phyloP scores from a whole-genome alignment of 2,329 filamentous ascomycete species.

The Amauroascus verrucosus region DNA sequence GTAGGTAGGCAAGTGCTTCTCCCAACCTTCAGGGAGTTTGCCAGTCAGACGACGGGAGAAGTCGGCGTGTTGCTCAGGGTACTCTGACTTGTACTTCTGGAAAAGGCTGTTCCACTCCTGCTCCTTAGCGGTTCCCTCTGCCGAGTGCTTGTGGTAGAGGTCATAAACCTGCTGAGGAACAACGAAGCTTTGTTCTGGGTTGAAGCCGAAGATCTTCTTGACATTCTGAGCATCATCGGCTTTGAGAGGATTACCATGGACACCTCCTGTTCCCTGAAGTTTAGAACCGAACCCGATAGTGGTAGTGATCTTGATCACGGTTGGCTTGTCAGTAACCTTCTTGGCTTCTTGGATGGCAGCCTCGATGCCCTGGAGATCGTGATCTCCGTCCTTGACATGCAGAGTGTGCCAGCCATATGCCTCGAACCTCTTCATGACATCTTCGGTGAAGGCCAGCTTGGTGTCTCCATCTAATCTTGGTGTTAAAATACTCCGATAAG shows the following conservation, averaged over 20 bases:
- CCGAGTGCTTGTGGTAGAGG: constrained; percentile 70
- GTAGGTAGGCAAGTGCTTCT: constrained; percentile 86
- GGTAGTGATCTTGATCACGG: constrained; percentile 91
- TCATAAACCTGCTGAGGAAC: constrained; percentile 95
- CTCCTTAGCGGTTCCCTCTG: constrained; percentile 79
- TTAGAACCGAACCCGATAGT: constrained; percentile 95
- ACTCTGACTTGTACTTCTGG: constrained; percentile 69
- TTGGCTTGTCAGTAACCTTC: constrained; percentile 88
- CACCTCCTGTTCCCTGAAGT: constrained; percentile 84
- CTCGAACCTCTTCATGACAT: constrained; percentile 90
- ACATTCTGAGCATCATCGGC: constrained; percentile 85
- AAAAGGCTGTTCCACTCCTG: constrained; percentile 92
- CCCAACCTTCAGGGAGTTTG: constrained; percentile 90
- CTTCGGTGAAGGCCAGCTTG: constrained; percentile 93
- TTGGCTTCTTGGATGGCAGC: constrained; percentile 75
- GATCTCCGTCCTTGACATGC: constrained; percentile 76
- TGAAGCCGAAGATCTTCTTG: constrained; percentile 92
- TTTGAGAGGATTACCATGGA: constrained; percentile 95
- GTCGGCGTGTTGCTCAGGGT: constrained; percentile 70
- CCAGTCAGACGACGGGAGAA: constrained; percentile 68
- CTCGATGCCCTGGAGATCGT: constrained; percentile 79
- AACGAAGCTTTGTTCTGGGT: constrained; percentile 83
- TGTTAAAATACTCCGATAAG: constrained; percentile 7
- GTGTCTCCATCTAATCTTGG: constrained; percentile 67
- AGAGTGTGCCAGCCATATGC: constrained; percentile 92